Conservation (phyloP, 352 stramenopile species). For the Phytophthora aleatoria region DNA sequence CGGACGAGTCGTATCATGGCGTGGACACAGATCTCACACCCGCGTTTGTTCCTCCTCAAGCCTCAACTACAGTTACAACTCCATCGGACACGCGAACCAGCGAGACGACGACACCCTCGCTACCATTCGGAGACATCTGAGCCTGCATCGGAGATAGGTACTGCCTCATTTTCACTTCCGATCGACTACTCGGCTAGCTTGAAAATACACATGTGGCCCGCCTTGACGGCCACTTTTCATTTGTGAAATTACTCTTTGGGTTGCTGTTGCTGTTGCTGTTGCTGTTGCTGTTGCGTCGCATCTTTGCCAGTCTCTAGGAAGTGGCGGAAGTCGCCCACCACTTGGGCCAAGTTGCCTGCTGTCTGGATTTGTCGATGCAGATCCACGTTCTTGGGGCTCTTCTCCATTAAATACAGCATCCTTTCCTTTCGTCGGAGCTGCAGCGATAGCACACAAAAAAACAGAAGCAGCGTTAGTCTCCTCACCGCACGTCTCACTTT, state of each 20-base stretch:
- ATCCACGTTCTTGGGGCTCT: constrained; percentile 83
- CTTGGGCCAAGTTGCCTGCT: constrained; percentile 79
- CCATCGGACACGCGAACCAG: constrained; percentile 25
- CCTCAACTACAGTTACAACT: constrained; percentile 16
- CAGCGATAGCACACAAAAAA: background rate
- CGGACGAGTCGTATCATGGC: constrained; percentile 51
- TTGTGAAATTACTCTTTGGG: constrained; percentile 35
- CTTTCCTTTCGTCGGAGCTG: constrained; percentile 85
- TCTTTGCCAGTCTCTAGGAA: constrained; percentile 77
- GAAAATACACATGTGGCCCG: constrained; percentile 39
- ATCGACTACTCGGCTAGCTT: constrained; percentile 16
- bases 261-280: constrained; percentile 20
- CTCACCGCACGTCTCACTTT: background rate
- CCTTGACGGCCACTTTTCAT: constrained; percentile 28
- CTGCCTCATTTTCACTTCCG: constrained; percentile 30
- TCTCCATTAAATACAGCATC: constrained; percentile 86
- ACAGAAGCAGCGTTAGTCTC: constrained; percentile 14
- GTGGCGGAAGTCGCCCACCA: constrained; percentile 82
- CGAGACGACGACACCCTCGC: constrained; percentile 22
- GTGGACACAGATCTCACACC: constrained; percentile 37
- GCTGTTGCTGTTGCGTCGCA: constrained; percentile 26
- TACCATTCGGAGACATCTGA: constrained; percentile 43
- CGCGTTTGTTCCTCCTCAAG: constrained; percentile 37
- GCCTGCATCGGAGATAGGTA: constrained; percentile 29
- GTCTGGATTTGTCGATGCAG: constrained; percentile 88